Evolutionary conservation across 2,329 filamentous ascomycete species (phyloP).

Genomic region (Tolypocladium ophioglossoides): DNA sequence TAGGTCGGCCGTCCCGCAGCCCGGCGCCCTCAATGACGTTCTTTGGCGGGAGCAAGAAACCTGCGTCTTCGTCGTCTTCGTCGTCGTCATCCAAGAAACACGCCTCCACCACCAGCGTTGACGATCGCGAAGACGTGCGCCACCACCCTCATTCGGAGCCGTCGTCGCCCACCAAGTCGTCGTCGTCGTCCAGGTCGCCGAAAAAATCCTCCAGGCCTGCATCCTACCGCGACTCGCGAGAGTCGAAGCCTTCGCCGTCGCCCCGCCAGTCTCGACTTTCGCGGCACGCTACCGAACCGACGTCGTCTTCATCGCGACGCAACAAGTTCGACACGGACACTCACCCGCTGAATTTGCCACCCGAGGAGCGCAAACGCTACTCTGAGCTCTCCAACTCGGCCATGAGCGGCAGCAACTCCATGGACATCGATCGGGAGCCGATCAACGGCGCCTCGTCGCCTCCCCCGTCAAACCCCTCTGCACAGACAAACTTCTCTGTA

Average conservation of each 20-base stretch:
- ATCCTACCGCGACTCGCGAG: conserved; percentile 16
- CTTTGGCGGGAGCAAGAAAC: conserved; percentile 35
- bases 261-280: conserved; percentile 34
- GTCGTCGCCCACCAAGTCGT: conserved; percentile 26
- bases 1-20: conserved; percentile 9
- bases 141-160: conserved; percentile 26
- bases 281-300: conserved; percentile 37
- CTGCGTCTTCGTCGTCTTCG: conserved; percentile 12
- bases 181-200: conserved; percentile 18
- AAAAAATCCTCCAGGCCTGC: conserved; percentile 19
- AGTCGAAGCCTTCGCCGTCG: conserved; percentile 13
- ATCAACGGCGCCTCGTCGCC: conserved; percentile 43
- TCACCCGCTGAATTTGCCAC: conserved; percentile 83
- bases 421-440: conserved; percentile 67
- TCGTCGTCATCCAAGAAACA: conserved; percentile 24
- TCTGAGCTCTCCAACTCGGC: conserved; percentile 51
- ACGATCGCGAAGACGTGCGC: conserved; percentile 26
- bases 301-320: conserved; percentile 33
- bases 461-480: conserved; percentile 29
- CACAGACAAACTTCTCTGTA: conserved; percentile 36
- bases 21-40: conserved; percentile 36
- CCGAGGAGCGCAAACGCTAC: conserved; percentile 73
- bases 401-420: conserved; percentile 53
- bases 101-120: conserved; percentile 20
- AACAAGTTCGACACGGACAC: conserved; percentile 56